These are phyloP conservation scores for Suzukiozyma palmioleophila DNA, from an alignment of 1,139 yeast species.

Conservation along the genomic window DNA sequence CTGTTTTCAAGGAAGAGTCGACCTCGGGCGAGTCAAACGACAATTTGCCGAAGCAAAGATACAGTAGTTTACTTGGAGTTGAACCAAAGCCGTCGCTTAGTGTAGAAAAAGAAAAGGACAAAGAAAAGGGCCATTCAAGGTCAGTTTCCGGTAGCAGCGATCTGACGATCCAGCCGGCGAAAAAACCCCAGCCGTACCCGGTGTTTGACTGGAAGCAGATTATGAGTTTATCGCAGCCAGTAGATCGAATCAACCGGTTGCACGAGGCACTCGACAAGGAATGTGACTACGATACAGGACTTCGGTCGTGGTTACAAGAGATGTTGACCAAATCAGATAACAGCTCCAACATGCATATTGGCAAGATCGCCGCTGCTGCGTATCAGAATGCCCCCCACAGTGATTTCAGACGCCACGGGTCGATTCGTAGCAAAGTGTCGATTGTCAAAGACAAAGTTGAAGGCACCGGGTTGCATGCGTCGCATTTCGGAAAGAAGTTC, in stretches of 20 bases:
- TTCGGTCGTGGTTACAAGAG: slow-evolving; percentile 43
- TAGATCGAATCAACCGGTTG: slow-evolving; percentile 36
- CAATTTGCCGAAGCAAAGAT: slow-evolving; percentile 9
- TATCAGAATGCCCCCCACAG: slow-evolving; percentile 45
- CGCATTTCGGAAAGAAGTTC: slow-evolving; percentile 40
- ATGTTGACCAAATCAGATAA: slow-evolving; percentile 34
- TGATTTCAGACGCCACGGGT: slow-evolving; percentile 40
- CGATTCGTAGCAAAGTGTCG: slow-evolving; percentile 39
- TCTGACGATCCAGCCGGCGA: slow-evolving; percentile 1
- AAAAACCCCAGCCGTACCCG: slow-evolving; percentile 19
- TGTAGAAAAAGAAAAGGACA: not conserved
- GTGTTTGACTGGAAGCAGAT: slow-evolving; percentile 44
- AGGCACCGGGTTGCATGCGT: slow-evolving; percentile 38
- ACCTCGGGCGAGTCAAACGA: slow-evolving; percentile 25
- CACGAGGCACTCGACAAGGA: slow-evolving; percentile 41
- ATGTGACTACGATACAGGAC: slow-evolving; percentile 38
- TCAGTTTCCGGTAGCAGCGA: not conserved
- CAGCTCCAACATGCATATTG: slow-evolving; percentile 38
- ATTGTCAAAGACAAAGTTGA: slow-evolving; percentile 44
- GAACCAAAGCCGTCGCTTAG: not conserved
- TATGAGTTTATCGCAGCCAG: slow-evolving; percentile 39
- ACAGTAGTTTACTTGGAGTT: slow-evolving; percentile 10
- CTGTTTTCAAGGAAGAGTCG: slow-evolving; percentile 32
- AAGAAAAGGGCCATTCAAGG: not conserved
- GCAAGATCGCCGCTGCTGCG: slow-evolving; percentile 42